These are phyloP conservation scores for Aaosphaeria pasadenensis DNA, from an alignment of 2,329 filamentous ascomycete species.

Conservation along the genomic window DNA sequence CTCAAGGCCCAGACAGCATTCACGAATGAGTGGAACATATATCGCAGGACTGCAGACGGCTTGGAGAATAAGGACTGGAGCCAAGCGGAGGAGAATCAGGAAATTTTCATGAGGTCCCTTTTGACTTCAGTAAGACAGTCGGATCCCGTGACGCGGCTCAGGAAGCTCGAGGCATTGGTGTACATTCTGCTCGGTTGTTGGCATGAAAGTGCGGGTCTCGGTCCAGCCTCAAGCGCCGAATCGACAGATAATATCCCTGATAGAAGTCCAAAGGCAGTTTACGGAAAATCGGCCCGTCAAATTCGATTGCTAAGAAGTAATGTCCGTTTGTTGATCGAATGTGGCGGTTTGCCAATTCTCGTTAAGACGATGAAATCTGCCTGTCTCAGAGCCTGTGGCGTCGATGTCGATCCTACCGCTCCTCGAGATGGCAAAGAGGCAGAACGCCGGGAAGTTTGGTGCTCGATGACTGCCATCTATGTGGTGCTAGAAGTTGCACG, in stretches of 20 bases:
- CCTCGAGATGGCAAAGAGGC: constrained; percentile 35
- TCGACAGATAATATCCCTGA: constrained; percentile 8
- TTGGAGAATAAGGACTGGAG: constrained; percentile 61
- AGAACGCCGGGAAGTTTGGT: constrained; percentile 47
- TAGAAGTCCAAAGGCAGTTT: constrained; percentile 12
- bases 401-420: constrained; percentile 18
- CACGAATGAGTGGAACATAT: constrained; percentile 64
- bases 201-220: constrained; percentile 48
- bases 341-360: constrained; percentile 39
- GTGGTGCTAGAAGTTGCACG: constrained; percentile 47
- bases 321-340: constrained; percentile 40
- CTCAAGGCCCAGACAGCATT: constrained; percentile 74
- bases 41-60: constrained; percentile 34
- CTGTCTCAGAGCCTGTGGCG: constrained; percentile 28
- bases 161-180: constrained; percentile 42
- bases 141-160: constrained; percentile 29
- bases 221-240: constrained; percentile 1
- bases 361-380: constrained; percentile 38
- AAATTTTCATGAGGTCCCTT: constrained; percentile 54
- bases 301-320: constrained; percentile 45
- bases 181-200: constrained; percentile 49
- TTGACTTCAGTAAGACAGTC: constrained; percentile 28
- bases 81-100: constrained; percentile 56
- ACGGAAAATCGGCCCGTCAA: constrained; percentile 39
- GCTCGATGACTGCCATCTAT: constrained; percentile 48